Evolutionary conservation across 2,329 filamentous ascomycete species (phyloP).

Genomic region (Fusarium agapanthi): DNA sequence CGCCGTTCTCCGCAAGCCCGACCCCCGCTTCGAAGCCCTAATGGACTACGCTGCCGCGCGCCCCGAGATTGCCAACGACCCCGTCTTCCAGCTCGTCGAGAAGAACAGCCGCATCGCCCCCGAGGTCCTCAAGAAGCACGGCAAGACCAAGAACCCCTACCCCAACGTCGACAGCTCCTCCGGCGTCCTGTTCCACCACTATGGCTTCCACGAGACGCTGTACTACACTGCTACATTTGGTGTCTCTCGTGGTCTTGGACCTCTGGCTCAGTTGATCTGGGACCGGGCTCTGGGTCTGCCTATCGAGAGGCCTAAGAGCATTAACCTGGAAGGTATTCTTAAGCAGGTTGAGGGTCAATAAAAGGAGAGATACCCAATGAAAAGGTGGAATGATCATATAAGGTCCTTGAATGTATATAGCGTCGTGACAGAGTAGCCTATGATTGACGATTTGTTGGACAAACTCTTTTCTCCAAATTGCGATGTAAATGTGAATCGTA

Average conservation of each 20-base stretch:
- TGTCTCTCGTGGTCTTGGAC: slow-evolving; percentile 78
- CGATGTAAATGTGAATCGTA: not conserved
- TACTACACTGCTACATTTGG: slow-evolving; percentile 87
- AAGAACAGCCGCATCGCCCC: slow-evolving; percentile 93
- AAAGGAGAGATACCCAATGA: slow-evolving; percentile 27
- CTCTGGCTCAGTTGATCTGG: slow-evolving; percentile 95
- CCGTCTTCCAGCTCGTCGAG: slow-evolving; percentile 93
- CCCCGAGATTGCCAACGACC: slow-evolving; percentile 84
- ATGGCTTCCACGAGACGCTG: slow-evolving; percentile 94
- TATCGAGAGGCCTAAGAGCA: slow-evolving; percentile 98
- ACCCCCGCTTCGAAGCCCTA: slow-evolving; percentile 93
- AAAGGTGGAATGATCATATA: slow-evolving; percentile 16
- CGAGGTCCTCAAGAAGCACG: slow-evolving; percentile 89
- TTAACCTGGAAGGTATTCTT: slow-evolving; percentile 87
- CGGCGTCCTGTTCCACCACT: slow-evolving; percentile 96
- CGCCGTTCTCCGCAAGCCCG: slow-evolving; percentile 94
- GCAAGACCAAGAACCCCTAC: slow-evolving; percentile 98
- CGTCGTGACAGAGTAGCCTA: slow-evolving; percentile 18
- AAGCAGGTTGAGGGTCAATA: slow-evolving; percentile 66
- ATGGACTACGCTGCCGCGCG: slow-evolving; percentile 93
- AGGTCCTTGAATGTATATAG: slow-evolving; percentile 39
- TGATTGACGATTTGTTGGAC: slow-evolving; percentile 25
- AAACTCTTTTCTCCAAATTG: not conserved
- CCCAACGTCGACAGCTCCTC: slow-evolving; percentile 96
- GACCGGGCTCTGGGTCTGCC: slow-evolving; percentile 91